Evolutionary conservation across 2,329 filamentous ascomycete genomes (phyloP), one percentile per base, ranked within the genome.

Genomic region (Stachybotrys chlorohalonatus): DNA sequence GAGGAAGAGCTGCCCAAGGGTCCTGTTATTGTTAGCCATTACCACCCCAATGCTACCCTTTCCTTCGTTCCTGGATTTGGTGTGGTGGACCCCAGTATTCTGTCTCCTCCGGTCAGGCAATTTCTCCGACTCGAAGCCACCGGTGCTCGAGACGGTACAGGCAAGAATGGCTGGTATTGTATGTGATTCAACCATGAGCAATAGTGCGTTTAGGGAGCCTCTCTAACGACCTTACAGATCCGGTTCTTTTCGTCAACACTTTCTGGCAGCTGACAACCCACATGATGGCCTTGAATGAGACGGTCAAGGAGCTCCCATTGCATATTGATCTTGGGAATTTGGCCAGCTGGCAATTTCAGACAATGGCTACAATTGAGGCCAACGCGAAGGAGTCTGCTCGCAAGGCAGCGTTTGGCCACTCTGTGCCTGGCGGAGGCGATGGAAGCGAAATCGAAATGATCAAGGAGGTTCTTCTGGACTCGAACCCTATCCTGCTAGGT

Each of bases 261-360:
- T 99, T 99, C 73, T 99, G 94, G 94, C 93, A 97, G 72, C 79
- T 99, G 59, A 89, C 83, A 67, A 86, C 81, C 59, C 90, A 97
- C 63, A 97, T 97, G 93, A 90, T 81, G 24, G 80, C 92, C 61
- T 76, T 99, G 52, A 99, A 99, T 69, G 87, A 90, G 15, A 97
- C 94, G 0, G 89, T 96, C 62, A 86, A 84, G 64, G 84, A 83
- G 24, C 75, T 96, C 31, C 90, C 92, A 3, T 75, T 97, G 58
- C 89, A 90, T 58, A 86, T 97, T 58, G 85, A 91, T 57, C 77
- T 97, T 36, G 85, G 86, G 71, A 94, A 94, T 70, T 74, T 95
- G 64, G 80, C 82, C 50, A 82, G 87, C 68, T 97, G 93, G 92
- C 92, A 96, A 69, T 97, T 96, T 74, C 87, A 83, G 68, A 75